Conservation (phyloP, 164 flowering plant species). For the Protea cynaroides region DNA sequence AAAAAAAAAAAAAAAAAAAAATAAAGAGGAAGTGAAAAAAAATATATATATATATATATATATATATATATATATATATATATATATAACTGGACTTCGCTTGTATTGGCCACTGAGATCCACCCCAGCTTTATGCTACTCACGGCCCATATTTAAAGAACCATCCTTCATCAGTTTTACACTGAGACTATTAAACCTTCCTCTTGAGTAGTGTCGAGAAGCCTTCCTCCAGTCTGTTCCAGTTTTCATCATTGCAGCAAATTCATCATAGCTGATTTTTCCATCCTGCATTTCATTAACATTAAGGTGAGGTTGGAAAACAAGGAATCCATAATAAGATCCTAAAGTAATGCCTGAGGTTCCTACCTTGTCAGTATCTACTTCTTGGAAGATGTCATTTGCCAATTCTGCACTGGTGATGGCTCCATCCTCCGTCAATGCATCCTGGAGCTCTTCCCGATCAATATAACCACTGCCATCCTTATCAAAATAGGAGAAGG, state of each 20-base stretch:
- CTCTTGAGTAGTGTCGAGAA: conserved; percentile 90
- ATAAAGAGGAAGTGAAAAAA: conserved; percentile 6
- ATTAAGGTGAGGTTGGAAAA: conserved; percentile 6
- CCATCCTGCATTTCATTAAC: conserved; percentile 59
- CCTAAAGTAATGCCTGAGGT: neutral
- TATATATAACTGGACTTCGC: conserved; percentile 5
- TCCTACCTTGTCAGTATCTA: conserved; percentile 84
- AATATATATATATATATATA: no score
- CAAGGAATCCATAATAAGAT: neutral
- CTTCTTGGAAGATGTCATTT: conserved; percentile 85
- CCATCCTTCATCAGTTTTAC: conserved; percentile 89
- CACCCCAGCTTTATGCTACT: conserved; percentile 14
- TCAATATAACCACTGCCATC: conserved; percentile 74
- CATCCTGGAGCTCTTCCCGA: conserved; percentile 69
- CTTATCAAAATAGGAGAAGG: conserved; percentile 80
- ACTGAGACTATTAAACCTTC: conserved; percentile 88
- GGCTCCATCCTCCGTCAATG: conserved; percentile 72
- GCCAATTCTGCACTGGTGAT: conserved; percentile 59
- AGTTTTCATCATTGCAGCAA: conserved; percentile 93
- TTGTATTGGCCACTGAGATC: conserved; percentile 8
- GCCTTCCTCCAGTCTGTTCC: conserved; percentile 99
- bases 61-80: no score
- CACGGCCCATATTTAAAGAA: conserved; percentile 61
- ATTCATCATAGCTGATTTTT: conserved; percentile 80
- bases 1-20: conserved; percentile 16